Conservation (phyloP, 2,329 filamentous ascomycete species). For the Fusarium palustre region DNA sequence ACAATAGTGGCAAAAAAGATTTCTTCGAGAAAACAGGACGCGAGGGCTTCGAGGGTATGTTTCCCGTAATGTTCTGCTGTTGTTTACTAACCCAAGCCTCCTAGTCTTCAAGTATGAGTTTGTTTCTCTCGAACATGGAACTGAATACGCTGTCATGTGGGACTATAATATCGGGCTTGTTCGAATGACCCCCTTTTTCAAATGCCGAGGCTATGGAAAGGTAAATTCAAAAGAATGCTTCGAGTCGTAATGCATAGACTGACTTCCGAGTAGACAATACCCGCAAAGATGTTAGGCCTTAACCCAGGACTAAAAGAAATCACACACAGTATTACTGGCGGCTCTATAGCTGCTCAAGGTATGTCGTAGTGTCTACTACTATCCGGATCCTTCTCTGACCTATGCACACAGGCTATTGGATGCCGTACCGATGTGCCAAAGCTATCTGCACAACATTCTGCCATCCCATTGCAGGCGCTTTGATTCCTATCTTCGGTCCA, state of each 20-base stretch:
- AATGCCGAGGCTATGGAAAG: constrained; percentile 88
- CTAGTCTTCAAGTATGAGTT: constrained; percentile 73
- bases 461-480: constrained; percentile 80
- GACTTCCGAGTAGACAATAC: constrained; percentile 75
- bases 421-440: constrained; percentile 87
- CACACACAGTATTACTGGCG: constrained; percentile 93
- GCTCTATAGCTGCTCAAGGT: constrained; percentile 91
- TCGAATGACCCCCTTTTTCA: constrained; percentile 94
- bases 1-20: constrained; percentile 92
- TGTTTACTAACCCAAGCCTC: constrained; percentile 23
- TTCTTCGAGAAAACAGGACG: constrained; percentile 88
- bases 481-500: constrained; percentile 91
- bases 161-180: constrained; percentile 96
- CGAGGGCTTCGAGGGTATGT: constrained; percentile 86
- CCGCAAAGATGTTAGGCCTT: constrained; percentile 81
- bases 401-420: constrained; percentile 86
- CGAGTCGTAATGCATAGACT: constrained; percentile 9
- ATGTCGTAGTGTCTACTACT: constrained; percentile 26
- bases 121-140: constrained; percentile 73
- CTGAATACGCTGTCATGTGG: constrained; percentile 87
- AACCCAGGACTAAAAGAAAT: constrained; percentile 90
- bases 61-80: background rate
- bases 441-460: constrained; percentile 93
- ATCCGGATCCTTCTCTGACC: constrained; percentile 21
- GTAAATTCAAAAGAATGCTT: constrained; percentile 58